A percentile compares a stretch with the other conserved stretches of the same genome.
Conservation (phyloP, 2,329 filamentous ascomycete species). For the Ceratocystis alfenasii region DNA sequence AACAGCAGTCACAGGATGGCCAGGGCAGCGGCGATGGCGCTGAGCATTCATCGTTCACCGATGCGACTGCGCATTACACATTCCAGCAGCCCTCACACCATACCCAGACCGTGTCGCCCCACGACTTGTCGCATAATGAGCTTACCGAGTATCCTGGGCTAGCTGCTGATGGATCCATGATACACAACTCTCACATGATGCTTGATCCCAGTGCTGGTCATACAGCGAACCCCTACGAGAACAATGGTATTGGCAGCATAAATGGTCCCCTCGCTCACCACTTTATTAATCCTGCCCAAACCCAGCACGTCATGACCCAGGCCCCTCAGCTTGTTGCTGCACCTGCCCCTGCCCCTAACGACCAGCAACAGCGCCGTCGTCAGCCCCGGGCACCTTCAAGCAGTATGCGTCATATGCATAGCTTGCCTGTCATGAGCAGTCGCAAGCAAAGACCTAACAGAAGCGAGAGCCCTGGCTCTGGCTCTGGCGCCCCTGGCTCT, state of each 20-base stretch:
- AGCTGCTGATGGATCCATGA: neutral
- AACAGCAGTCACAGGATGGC: neutral
- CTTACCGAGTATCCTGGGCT: neutral
- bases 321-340: neutral
- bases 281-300: neutral
- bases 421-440: neutral
- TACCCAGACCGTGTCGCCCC: neutral
- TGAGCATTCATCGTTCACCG: neutral
- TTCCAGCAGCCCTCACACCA: neutral
- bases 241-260: neutral
- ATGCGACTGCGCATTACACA: neutral
- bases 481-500: neutral
- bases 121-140: neutral
- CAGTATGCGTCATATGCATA: conserved; percentile 12
- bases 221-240: neutral
- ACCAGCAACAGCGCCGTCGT: neutral
- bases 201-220: neutral
- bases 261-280: neutral
- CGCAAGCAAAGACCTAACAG: neutral
- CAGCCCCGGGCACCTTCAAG: conserved; percentile 12
- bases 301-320: neutral
- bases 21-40: neutral
- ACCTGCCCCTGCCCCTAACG: neutral
- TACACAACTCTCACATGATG: neutral
- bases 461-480: neutral